Evolutionary conservation across 1,139 yeast genomes (phyloP), one percentile per base, ranked within the genome.

Genomic region (Diutina siamensis): DNA sequence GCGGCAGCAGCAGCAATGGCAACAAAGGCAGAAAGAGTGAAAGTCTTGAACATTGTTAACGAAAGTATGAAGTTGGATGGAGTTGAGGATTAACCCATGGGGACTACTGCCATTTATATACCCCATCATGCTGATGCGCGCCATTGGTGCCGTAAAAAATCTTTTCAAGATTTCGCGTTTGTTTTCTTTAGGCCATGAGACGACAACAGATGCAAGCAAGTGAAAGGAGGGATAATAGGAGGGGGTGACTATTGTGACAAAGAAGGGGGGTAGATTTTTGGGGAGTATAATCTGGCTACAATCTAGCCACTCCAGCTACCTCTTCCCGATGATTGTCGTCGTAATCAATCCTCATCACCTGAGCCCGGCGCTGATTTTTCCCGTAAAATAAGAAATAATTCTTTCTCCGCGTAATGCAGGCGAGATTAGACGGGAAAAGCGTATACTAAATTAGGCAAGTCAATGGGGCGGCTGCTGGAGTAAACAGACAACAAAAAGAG

Each of bases 41-140:
- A 38, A 38, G 42, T 25, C 32, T 25, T 38, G 40, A 35, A 35
- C 42, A 38, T 38, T 38, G 32, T 38, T 38, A 38, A 25, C 42
- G 42, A 38, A 38, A 38, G 42, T 25, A 38, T n/a, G 33, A 22
- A 38, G 42, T 38, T 22, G 42, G 42, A 20, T 35, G 5, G 28
- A 25, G 28, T 25, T 25, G 28, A 10, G 28, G 5, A 25, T 7
- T 10, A 25, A 25, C 5, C n/a, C n/a, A n/a, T n/a, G n/a, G n/a
- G n/a, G n/a, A n/a, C n/a, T n/a, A n/a, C n/a, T n/a, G n/a, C n/a
- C n/a, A 25, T 25, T 25, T 25, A 25, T 25, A 25, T 25, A 25
- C 28, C 28, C 10, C 28, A n/a, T n/a, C n/a, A n/a, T n/a, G n/a
- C n/a, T n/a, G n/a, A n/a, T 10, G 28, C 10, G 28, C 28, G 28